Conservation (phyloP, 2,329 filamentous ascomycete species). For the Cadophora malorum region DNA sequence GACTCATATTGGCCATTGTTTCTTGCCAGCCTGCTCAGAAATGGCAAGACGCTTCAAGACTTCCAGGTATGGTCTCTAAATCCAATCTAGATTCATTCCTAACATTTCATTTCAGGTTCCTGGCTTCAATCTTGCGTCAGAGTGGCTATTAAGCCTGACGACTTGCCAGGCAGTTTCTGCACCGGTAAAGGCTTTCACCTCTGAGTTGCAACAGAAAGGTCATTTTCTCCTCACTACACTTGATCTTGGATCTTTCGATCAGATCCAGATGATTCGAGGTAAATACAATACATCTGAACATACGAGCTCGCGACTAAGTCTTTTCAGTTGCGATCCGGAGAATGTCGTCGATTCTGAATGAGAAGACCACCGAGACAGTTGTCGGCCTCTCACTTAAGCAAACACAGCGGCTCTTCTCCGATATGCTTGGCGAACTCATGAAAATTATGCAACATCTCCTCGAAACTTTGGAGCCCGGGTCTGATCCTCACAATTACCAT, state of each 20-base stretch:
- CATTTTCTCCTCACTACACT: constrained; percentile 26
- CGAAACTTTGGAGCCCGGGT: constrained; percentile 32
- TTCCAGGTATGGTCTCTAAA: constrained; percentile 38
- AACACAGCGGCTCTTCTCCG: constrained; percentile 30
- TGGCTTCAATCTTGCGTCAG: constrained; percentile 50
- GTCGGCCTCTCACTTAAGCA: constrained; percentile 31
- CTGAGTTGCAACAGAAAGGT: constrained; percentile 43
- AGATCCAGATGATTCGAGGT: constrained; percentile 27
- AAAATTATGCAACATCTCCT: constrained; percentile 39
- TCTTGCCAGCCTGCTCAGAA: constrained; percentile 55
- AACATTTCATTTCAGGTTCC: constrained; percentile 37
- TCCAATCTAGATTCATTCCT: not conserved
- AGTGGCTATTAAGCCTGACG: constrained; percentile 62
- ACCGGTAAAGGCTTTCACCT: constrained; percentile 48
- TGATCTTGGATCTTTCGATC: constrained; percentile 11
- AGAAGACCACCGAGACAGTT: constrained; percentile 21
- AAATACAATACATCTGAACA: not conserved
- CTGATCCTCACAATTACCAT: constrained; percentile 35
- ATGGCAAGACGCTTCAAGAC: constrained; percentile 50
- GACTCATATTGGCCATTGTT: constrained; percentile 59
- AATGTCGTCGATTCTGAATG: constrained; percentile 32
- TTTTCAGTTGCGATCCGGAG: constrained; percentile 27
- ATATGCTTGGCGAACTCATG: constrained; percentile 38
- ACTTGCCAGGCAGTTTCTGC: constrained; percentile 47
- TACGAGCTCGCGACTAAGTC: not conserved